phyloP scores from a whole-genome alignment of 2,329 filamentous ascomycete species.

The Epichloe glyceriae region DNA sequence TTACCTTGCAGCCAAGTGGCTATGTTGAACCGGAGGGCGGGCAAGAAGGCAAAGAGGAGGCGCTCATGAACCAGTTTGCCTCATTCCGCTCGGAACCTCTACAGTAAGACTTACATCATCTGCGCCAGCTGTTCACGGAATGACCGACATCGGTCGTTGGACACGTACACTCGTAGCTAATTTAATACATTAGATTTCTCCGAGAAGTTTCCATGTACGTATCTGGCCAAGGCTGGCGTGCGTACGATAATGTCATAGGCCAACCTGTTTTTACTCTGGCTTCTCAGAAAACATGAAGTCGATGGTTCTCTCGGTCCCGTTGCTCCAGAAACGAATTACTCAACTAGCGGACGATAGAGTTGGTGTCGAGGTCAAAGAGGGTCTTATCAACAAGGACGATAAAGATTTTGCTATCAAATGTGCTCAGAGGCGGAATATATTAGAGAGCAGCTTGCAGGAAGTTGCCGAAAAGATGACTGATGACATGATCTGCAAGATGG shows the following conservation, averaged over 20 bases:
- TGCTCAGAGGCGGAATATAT: slow-evolving; percentile 43
- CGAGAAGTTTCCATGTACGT: slow-evolving; percentile 90
- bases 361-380: slow-evolving; percentile 63
- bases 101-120: slow-evolving; percentile 28
- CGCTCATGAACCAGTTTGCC: slow-evolving; percentile 69
- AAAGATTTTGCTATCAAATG: slow-evolving; percentile 38
- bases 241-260: slow-evolving; percentile 80
- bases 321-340: slow-evolving; percentile 61
- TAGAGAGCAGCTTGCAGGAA: slow-evolving; percentile 62
- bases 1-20: slow-evolving; percentile 63
- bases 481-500: slow-evolving; percentile 98
- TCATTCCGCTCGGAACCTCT: slow-evolving; percentile 64
- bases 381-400: slow-evolving; percentile 46
- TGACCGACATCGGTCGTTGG: neutral
- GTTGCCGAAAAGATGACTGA: slow-evolving; percentile 80
- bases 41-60: slow-evolving; percentile 47
- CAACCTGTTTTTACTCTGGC: slow-evolving; percentile 82
- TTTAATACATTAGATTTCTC: slow-evolving; percentile 51
- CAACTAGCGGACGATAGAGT: slow-evolving; percentile 66
- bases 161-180: neutral
- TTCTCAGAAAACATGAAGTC: slow-evolving; percentile 85
- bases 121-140: neutral
- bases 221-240: slow-evolving; percentile 87
- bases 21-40: slow-evolving; percentile 42
- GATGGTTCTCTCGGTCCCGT: slow-evolving; percentile 59